A percentile compares a stretch with the other conserved stretches of the same genome.
These are phyloP conservation scores for Cardamine chenopodiifolia DNA, from an alignment of 345 rosid species.

Conservation along the genomic window DNA sequence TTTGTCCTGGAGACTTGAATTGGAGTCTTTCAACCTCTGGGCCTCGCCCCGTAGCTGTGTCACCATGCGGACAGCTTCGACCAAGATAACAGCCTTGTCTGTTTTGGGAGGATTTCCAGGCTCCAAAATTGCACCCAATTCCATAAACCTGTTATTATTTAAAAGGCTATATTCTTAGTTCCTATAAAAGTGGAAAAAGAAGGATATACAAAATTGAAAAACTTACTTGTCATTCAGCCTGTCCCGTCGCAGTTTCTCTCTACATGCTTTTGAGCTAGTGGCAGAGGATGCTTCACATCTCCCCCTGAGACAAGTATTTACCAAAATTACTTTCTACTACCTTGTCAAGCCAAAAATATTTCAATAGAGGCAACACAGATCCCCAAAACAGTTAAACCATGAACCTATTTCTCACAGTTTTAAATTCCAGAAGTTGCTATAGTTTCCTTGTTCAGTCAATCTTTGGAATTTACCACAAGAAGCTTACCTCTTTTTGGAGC, in stretches of 20 bases:
- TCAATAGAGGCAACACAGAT: slow-evolving; percentile 6
- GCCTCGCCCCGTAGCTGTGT: slow-evolving; percentile 75
- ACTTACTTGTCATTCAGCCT: slow-evolving; percentile 89
- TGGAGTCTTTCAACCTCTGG: slow-evolving; percentile 83
- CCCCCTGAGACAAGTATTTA: slow-evolving; percentile 46
- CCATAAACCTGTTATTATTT: slow-evolving; percentile 69
- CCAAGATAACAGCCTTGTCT: slow-evolving; percentile 85
- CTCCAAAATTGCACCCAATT: slow-evolving; percentile 75
- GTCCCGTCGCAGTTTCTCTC: slow-evolving; percentile 98
- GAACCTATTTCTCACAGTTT: background rate
- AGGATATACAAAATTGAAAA: slow-evolving; percentile 18
- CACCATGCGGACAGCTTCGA: slow-evolving; percentile 83
- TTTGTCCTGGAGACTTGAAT: slow-evolving; percentile 81
- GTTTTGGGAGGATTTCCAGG: slow-evolving; percentile 93
- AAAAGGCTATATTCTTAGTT: background rate
- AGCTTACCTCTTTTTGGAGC: slow-evolving; percentile 78
- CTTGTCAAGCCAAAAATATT: background rate
- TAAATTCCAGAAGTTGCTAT: background rate
- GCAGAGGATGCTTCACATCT: slow-evolving; percentile 60
- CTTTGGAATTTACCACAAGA: background rate
- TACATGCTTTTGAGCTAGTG: slow-evolving; percentile 92
- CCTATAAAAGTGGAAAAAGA: background rate
- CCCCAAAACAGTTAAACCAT: background rate
- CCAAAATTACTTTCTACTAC: background rate
- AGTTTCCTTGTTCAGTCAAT: background rate